A percentile compares a stretch with the other conserved stretches of the same genome.
phyloP scores from a whole-genome alignment of 2,329 filamentous ascomycete species.

The Sclerotiophoma versabilis region DNA sequence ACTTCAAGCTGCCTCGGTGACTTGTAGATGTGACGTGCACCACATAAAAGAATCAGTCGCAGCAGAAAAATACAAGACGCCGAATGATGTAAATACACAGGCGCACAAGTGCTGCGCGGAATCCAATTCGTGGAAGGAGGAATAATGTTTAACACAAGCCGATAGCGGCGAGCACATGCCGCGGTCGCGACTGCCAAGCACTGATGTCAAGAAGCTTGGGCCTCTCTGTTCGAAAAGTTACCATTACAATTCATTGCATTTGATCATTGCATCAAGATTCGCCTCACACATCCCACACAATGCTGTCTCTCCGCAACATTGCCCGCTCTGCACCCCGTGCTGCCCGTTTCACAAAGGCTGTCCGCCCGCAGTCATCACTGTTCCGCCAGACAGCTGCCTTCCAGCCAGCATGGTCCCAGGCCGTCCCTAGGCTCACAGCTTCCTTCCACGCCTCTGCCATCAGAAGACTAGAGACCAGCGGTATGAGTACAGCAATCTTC shows the following conservation, averaged over 20 bases:
- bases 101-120: background rate
- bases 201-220: constrained; percentile 28
- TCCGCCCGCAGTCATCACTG: constrained; percentile 45
- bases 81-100: background rate
- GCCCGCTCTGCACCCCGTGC: constrained; percentile 55
- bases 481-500: constrained; percentile 2
- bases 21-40: constrained; percentile 20
- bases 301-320: constrained; percentile 56
- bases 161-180: constrained; percentile 20
- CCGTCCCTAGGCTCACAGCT: constrained; percentile 44
- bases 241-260: constrained; percentile 8
- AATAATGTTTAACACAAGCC: constrained; percentile 5
- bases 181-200: constrained; percentile 16
- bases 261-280: constrained; percentile 13
- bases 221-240: constrained; percentile 34
- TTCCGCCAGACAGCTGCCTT: constrained; percentile 44
- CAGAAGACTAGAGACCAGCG: constrained; percentile 46
- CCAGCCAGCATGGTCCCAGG: constrained; percentile 43
- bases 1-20: constrained; percentile 11
- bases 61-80: background rate
- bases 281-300: constrained; percentile 31
- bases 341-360: constrained; percentile 50
- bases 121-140: background rate
- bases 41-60: background rate
- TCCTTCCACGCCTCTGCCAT: constrained; percentile 54